Percentiles rank a stretch among this genome's conserved stretches.
Evolutionary conservation across 176 grass and related monocot genomes (phyloP).

Genomic region (Aegilops bicornis): DNA sequence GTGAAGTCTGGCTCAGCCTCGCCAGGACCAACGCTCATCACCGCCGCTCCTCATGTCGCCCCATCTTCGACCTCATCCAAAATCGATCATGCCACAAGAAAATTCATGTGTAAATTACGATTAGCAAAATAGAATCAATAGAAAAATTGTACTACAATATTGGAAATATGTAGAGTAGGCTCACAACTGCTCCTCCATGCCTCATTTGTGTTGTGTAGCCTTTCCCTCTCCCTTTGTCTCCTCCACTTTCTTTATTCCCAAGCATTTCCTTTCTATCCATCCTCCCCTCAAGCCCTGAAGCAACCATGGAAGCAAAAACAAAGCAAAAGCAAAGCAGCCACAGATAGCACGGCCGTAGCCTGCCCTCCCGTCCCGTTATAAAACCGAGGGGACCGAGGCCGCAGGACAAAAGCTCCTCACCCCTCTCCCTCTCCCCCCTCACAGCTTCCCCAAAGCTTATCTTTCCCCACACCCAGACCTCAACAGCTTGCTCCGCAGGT

Average conservation of each 20-base stretch:
- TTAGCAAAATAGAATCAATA: no score
- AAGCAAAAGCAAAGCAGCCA: slow-evolving; percentile 1
- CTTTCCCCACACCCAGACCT: slow-evolving; percentile 39
- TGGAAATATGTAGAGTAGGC: not conserved
- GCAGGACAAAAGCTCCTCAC: slow-evolving; percentile 26
- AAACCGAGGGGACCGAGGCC: slow-evolving; percentile 26
- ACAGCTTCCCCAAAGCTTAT: slow-evolving; percentile 30
- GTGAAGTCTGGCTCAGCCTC: no score
- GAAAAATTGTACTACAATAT: no score
- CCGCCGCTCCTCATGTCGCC: no score
- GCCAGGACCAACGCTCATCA: no score
- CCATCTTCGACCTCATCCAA: no score
- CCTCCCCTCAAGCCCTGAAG: slow-evolving; percentile 25
- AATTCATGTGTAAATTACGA: no score
- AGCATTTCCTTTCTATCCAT: slow-evolving; percentile 2
- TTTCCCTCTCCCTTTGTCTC: slow-evolving; percentile 39
- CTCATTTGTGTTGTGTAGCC: slow-evolving; percentile 25
- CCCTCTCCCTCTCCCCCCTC: not conserved
- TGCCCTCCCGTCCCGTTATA: slow-evolving; percentile 32
- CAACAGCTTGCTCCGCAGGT: slow-evolving; percentile 24
- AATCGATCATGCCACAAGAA: no score
- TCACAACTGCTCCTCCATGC: slow-evolving; percentile 9
- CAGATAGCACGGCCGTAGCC: slow-evolving; percentile 30
- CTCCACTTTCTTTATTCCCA: slow-evolving; percentile 42
- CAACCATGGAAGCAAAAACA: slow-evolving; percentile 13